Evolutionary conservation across 2,329 filamentous ascomycete species (phyloP), one percentile per base, ranked within the genome.

Genomic region (Phyllosticta paracitricarpa): DNA sequence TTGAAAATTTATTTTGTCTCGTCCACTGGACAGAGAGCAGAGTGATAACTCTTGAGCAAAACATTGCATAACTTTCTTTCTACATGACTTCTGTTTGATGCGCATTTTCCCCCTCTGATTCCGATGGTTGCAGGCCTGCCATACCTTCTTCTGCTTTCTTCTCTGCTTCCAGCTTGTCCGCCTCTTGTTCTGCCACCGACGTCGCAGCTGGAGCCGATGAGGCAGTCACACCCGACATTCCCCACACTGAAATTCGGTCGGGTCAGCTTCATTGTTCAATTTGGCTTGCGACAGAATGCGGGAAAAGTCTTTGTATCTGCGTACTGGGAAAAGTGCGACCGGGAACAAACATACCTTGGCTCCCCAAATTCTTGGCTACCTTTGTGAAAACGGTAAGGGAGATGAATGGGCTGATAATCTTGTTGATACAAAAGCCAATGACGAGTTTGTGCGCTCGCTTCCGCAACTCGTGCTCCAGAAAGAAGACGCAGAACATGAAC

Each of bases 321-420:
- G 10, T 17, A 2, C 25, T 24, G 2, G 2, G 26, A 8, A 2
- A 10, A 55, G 10, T 17, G 10, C 17, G 17, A 40, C 12, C 10
- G 17, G 14, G 14, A 48, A 48, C 40, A 48, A 19, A 28, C 59
- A 5, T 48, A 61, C 59, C 66, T 59, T 68, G 66, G 33, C 63
- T 66, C 9, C 66, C 65, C 10, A 68, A 51, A 40, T 67, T 67
- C 52, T 59, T 64, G 6, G 63, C 65, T 4, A 68, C 66, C 19
- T 64, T 66, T 22, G 65, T 68, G 51, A 68, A 67, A 19, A 66
- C 62, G n/a, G 58, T 54, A 9, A 68, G 51, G 52, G 63, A 65
- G 53, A 67, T 66, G 30, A 67, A 60, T 2, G 66, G 66, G 3
- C 57, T 58, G 51, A 68, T 63, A 35, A 62, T 58, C 40, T 66